Percentiles rank a stretch among this genome's conserved stretches.
Evolutionary conservation across 139 green algal species (phyloP).

Genomic region (Eudorina sp.): DNA sequence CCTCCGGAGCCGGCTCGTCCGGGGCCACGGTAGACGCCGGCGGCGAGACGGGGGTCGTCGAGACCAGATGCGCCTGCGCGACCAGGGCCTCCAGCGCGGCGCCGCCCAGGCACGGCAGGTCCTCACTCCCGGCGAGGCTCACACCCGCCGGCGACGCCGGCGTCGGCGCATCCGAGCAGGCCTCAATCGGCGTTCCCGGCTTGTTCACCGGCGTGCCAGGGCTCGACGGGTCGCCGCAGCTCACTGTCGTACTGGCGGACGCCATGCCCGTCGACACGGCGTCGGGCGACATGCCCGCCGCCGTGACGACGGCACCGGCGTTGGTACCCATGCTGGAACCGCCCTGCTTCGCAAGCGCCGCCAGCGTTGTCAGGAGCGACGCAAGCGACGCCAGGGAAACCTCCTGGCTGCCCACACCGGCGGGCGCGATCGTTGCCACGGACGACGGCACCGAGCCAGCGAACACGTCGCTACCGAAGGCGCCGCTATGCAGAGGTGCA

Average conservation of each 20-base stretch:
- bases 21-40: neutral
- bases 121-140: neutral
- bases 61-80: neutral
- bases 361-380: constrained; percentile 40
- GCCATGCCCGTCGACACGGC: neutral
- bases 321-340: neutral
- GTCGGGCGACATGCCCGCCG: neutral
- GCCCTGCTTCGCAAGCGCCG: constrained; percentile 26
- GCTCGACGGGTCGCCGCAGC: neutral
- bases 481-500: no score
- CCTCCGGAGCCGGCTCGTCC: neutral
- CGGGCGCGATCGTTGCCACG: neutral
- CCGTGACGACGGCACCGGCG: neutral
- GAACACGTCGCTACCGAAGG: constrained; percentile 1
- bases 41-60: neutral
- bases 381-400: constrained; percentile 16
- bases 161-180: neutral
- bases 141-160: neutral
- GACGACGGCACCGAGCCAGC: neutral
- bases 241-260: neutral
- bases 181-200: neutral
- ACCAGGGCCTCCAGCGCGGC: neutral
- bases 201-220: neutral
- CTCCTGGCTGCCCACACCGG: neutral
- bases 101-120: neutral